Conservation (phyloP, 2,329 filamentous ascomycete genomes). For the Parastagonospora avenae region DNA sequence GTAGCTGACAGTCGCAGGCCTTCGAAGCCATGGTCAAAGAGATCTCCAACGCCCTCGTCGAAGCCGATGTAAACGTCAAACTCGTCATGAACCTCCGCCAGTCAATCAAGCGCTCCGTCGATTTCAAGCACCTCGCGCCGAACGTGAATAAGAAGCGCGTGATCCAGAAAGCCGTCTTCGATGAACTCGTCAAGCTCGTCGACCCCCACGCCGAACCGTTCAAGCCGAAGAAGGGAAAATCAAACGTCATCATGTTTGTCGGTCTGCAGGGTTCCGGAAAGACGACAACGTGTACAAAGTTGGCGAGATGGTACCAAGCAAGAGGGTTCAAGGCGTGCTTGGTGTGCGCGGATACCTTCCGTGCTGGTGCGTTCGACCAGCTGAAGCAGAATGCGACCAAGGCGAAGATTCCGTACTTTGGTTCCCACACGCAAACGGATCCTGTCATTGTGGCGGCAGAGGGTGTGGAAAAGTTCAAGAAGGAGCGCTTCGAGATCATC, state of each 20-base stretch:
- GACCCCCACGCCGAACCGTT: conserved; percentile 95
- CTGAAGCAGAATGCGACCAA: conserved; percentile 99
- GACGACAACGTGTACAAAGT: conserved; percentile 96
- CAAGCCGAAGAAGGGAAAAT: conserved; percentile 93
- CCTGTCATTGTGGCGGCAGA: conserved; percentile 92
- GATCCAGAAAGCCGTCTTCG: conserved; percentile 97
- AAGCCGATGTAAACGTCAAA: conserved; percentile 96
- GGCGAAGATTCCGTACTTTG: conserved; percentile 98
- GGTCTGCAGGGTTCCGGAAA: conserved; percentile 97
- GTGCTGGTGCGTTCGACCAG: conserved; percentile 97
- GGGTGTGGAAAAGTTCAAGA: conserved; percentile 98
- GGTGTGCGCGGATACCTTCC: conserved; percentile 97
- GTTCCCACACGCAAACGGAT: conserved; percentile 93
- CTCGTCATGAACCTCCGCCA: conserved; percentile 90
- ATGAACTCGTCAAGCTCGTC: conserved; percentile 93
- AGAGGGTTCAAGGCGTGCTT: conserved; percentile 91
- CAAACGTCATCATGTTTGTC: conserved; percentile 99
- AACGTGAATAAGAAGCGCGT: conserved; percentile 97
- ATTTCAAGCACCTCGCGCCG: conserved; percentile 90
- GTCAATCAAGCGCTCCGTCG: conserved; percentile 87
- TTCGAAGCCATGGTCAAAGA: conserved; percentile 99
- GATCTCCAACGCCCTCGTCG: conserved; percentile 92
- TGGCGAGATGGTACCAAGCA: conserved; percentile 92
- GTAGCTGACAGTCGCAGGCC: conserved; percentile 64
- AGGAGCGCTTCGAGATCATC: conserved; percentile 96